Evolutionary conservation across 2,329 filamentous ascomycete species (phyloP), one percentile per base, ranked within the genome.

Genomic region (Alternaria ethzedia): DNA sequence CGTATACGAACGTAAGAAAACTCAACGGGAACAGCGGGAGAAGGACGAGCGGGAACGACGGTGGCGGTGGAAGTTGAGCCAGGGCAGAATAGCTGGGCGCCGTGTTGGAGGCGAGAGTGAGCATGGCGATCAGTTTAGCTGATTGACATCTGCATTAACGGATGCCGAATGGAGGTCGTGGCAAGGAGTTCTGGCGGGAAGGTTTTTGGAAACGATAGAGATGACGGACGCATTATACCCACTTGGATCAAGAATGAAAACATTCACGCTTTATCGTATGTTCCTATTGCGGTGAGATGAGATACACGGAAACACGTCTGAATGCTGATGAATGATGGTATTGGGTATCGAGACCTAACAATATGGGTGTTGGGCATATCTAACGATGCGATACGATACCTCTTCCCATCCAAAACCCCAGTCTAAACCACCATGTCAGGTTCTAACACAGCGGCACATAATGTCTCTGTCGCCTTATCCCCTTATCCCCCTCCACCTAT

Each of bases 1-100:
- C 4, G 93, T 99, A 2, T 99, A 97, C 80, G 93, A 97, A 84
- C 86, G 96, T 65, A 97, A 97, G 85, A 96, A 91, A 83, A 88
- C 85, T 76, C 74, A 83, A 63, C 84, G 94, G 15, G 80, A 91
- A 73, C 84, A 88, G 63, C 68, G 78, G 54, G 84, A 87, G 69
- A 75, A 73, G 57, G 75, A 77, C 15, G 81, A 82, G 52, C 77
- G 71, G 59, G 80, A 82, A 62, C 70, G 71, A 52, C 66, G 76
- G 54, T 78, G 76, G 67, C 66, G 75, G 46, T 78, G 76, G 76
- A 80, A 78, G 63, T 63, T 82, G 57, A 82, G 86, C 51, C 81
- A 81, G 59, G 80, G 85, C 13, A 76, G 88, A 36, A 80, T 84
- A 65, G 63, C 83, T n/a, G 86, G 86, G 15, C 85, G 85, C 63